Base-by-base conservation (phyloP, 805 yeast genomes). In the Metschnikowia gelsemii region DNA sequence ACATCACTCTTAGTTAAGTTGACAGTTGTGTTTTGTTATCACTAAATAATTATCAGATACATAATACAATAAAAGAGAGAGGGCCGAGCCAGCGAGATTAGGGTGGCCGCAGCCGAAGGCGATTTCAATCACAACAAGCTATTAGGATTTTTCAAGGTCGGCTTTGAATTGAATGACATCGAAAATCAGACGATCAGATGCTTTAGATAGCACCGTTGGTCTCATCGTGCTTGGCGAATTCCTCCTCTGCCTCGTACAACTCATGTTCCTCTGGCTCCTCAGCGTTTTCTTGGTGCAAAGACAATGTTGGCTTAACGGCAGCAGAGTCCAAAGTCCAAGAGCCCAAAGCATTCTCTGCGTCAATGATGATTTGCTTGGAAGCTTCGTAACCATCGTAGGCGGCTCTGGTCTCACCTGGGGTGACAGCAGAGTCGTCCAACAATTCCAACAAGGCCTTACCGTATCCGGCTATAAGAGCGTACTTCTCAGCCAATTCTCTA, bases 341-440 rank as follows among this genome's bases (percentile, higher is more conserved):
- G 49, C 95, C 95, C 61, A 91, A 79, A 49, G 97, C 96, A 56
- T 82, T 84, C 76, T 91, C 99, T 55, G 95, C 93, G 68, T 91
- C 98, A 64, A 89, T 85, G 62, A 93, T 89, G 73, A 93, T 88
- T 77, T 93, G 98, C 78, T 89, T 90, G 49, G 96, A 86, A 46
- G 96, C 96, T 67, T 91, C 97, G 68, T 89, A 91, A 55, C 98
- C 98, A 63, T 93, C 98, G 71, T 93, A 91, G 47, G 96, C 91
- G 36, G 96, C 91, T 77, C 98, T 88, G 53, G 96, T 84, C 78
- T 91, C 98, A 76, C 99, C 99, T 51, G 99, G 99, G 55, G 97
- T 91, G 52, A 93, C 96, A 51, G 98, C 96, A 53, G 93, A 73
- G 70, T 91, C 98, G 66, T 91, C 98, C 65, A 91, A 79, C 62